These are phyloP conservation scores for Elsinoe arachidis DNA, from an alignment of 2,329 filamentous ascomycete species.

Conservation along the genomic window DNA sequence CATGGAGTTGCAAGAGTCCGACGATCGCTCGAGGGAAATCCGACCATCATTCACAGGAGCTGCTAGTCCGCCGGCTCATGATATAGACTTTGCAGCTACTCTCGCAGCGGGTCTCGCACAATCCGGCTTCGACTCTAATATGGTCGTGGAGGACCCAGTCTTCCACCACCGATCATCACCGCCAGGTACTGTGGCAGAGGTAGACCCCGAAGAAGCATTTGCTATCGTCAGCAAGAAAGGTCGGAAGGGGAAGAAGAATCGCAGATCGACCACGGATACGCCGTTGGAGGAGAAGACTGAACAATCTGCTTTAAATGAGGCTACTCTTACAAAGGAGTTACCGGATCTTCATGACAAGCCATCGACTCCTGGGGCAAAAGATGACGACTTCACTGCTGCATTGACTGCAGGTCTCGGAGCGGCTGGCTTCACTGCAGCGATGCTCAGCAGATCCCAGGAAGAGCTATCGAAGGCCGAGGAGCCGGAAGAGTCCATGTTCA, in stretches of 20 bases:
- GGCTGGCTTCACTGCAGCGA: constrained; percentile 25
- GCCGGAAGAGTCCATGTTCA: constrained; percentile 25
- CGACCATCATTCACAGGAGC: not conserved
- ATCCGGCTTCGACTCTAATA: constrained; percentile 38
- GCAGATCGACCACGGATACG: not conserved
- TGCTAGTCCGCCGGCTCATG: constrained; percentile 18
- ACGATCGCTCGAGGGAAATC: not conserved
- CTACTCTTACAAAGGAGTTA: not conserved
- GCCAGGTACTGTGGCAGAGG: constrained; percentile 24
- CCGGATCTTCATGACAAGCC: not conserved
- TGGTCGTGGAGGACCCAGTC: constrained; percentile 35
- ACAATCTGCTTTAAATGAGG: not conserved
- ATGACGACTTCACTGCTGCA: constrained; percentile 28
- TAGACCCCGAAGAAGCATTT: constrained; percentile 26
- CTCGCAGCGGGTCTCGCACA: constrained; percentile 39
- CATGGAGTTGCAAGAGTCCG: too few species aligned
- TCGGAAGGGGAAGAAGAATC: constrained; percentile 27
- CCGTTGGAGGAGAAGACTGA: not conserved
- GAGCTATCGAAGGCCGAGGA: constrained; percentile 17
- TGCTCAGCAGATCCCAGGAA: constrained; percentile 7
- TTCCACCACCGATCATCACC: constrained; percentile 30
- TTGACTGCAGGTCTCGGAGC: constrained; percentile 29
- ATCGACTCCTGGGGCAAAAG: constrained; percentile 1
- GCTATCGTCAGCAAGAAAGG: constrained; percentile 23
- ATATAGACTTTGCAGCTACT: constrained; percentile 41